phyloP scores from a whole-genome alignment of 805 yeast genomes.

The Wickerhamomyces rabaulensis region DNA sequence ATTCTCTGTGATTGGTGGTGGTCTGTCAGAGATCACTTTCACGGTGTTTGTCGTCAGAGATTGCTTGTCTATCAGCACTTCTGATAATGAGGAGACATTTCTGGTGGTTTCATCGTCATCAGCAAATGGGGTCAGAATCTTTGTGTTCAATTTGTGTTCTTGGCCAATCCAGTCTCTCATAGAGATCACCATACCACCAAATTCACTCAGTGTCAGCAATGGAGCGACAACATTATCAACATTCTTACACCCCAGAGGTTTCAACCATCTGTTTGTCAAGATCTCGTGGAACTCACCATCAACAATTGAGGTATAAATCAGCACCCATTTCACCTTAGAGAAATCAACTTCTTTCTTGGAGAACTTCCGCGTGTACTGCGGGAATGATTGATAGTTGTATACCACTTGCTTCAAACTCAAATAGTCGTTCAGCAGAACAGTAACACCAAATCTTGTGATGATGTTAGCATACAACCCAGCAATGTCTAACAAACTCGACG shows the following conservation, averaged over 20 bases:
- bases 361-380: constrained; percentile 75
- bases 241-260: constrained; percentile 79
- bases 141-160: constrained; percentile 55
- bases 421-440: constrained; percentile 79
- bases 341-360: constrained; percentile 71
- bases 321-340: constrained; percentile 79
- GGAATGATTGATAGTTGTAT: constrained; percentile 87
- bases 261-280: constrained; percentile 82
- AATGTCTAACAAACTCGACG: constrained; percentile 63
- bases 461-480: constrained; percentile 87
- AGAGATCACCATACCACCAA: constrained; percentile 93
- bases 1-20: no score
- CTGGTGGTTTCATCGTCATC: constrained; percentile 31
- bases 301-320: constrained; percentile 81
- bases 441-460: constrained; percentile 63
- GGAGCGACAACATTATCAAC: constrained; percentile 83
- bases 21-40: constrained; percentile 55
- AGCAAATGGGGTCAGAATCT: constrained; percentile 31
- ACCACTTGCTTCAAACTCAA: constrained; percentile 85
- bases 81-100: constrained; percentile 38
- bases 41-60: constrained; percentile 70
- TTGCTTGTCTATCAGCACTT: constrained; percentile 66
- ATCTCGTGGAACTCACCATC: constrained; percentile 92
- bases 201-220: constrained; percentile 80
- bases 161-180: constrained; percentile 87